Evolutionary conservation across 768 basidiomycete genomes (phyloP).

Genomic region (Suillus clintonianus): DNA sequence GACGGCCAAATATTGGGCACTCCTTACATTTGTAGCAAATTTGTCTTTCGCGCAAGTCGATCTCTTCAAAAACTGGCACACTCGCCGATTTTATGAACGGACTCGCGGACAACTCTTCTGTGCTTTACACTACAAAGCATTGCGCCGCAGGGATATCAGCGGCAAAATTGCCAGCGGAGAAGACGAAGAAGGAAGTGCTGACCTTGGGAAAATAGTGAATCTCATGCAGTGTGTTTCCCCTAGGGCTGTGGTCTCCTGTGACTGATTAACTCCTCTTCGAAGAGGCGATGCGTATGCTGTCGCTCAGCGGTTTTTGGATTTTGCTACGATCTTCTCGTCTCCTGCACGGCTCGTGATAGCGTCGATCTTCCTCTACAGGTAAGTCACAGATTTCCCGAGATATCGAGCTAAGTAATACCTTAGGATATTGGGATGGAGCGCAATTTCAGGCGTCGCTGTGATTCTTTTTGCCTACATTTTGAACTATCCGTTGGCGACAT

Average conservation of each 20-base stretch:
- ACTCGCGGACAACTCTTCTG: conserved; percentile 75
- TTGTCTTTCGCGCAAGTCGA: conserved; percentile 71
- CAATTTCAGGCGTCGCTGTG: conserved; percentile 68
- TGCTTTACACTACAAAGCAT: conserved; percentile 66
- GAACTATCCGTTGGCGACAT: conserved; percentile 69
- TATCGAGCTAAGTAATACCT: conserved; percentile 4
- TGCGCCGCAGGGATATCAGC: conserved; percentile 59
- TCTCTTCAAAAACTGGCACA: conserved; percentile 65
- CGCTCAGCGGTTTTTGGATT: conserved; percentile 73
- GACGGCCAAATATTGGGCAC: conserved; percentile 59
- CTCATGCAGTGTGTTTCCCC: conserved; percentile 62
- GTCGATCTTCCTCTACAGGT: conserved; percentile 73
- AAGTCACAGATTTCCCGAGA: conserved; percentile 19
- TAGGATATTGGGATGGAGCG: conserved; percentile 78
- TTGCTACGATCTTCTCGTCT: conserved; percentile 61
- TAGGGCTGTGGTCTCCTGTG: conserved; percentile 1
- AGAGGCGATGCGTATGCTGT: conserved; percentile 75
- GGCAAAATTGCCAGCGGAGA: conserved; percentile 43
- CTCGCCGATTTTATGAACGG: conserved; percentile 68
- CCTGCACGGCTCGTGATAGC: conserved; percentile 69
- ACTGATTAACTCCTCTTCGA: conserved; percentile 8
- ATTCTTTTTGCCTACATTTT: conserved; percentile 61
- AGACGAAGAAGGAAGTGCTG: conserved; percentile 43
- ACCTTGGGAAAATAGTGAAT: conserved; percentile 73
- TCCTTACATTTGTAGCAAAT: conserved; percentile 60